Evolutionary conservation across 192 early-diverging fungal genomes (phyloP).

Genomic region (Phycomyces nitens): DNA sequence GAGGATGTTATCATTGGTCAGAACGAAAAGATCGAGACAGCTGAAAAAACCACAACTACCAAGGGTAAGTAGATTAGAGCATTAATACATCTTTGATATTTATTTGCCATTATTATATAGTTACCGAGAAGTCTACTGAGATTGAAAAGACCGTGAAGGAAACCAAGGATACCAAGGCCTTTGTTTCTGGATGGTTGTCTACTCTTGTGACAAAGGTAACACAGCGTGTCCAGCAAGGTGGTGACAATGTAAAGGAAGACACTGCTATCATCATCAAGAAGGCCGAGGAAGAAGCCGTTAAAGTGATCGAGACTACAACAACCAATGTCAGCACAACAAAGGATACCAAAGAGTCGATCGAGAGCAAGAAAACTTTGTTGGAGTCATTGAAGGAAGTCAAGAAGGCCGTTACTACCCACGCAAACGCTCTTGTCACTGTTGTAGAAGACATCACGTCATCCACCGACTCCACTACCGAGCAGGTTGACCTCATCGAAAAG

Average conservation of each 20-base stretch:
- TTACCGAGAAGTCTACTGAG: not conserved
- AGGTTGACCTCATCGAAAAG: not conserved
- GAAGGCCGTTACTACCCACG: constrained; percentile 15
- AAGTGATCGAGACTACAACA: not conserved
- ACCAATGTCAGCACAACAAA: constrained; percentile 5
- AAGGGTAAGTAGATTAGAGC: no score
- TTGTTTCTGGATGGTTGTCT: constrained; percentile 13
- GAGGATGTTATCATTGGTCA: constrained; percentile 3
- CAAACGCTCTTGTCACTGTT: not conserved
- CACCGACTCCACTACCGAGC: not conserved
- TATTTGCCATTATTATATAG: not conserved
- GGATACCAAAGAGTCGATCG: constrained; percentile 1
- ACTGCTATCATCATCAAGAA: not conserved
- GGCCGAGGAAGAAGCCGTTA: not conserved
- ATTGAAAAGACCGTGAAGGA: not conserved
- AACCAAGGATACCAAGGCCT: constrained; percentile 4
- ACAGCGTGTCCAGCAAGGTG: not conserved
- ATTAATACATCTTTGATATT: no score
- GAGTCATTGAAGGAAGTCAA: constrained; percentile 9
- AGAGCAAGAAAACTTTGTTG: constrained; percentile 1
- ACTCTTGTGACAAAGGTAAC: not conserved
- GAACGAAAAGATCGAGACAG: not conserved
- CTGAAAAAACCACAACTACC: not conserved
- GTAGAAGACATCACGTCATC: not conserved
- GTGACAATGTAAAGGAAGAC: constrained; percentile 2